phyloP scores from a whole-genome alignment of 2,329 filamentous ascomycete genomes.

The Torrubiella hemipterigena region DNA sequence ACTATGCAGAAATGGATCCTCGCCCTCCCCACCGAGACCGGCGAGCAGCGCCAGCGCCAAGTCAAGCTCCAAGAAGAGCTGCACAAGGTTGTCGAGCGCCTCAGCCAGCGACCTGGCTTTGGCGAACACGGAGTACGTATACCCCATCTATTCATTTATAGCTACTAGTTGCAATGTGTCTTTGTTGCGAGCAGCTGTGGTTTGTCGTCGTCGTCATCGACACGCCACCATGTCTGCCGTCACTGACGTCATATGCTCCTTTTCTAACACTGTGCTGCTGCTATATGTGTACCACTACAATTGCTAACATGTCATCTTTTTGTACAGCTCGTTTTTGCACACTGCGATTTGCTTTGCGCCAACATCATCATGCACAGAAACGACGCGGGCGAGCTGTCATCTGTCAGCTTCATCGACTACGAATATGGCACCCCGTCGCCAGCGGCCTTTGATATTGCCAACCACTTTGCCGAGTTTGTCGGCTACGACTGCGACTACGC shows the following conservation, averaged over 20 bases:
- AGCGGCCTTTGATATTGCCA: constrained; percentile 90
- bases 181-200: too few species aligned
- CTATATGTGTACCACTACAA: background rate
- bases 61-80: constrained; percentile 63
- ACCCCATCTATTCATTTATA: too few species aligned
- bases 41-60: constrained; percentile 56
- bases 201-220: too few species aligned
- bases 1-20: constrained; percentile 94
- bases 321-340: constrained; percentile 70
- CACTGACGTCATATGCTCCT: too few species aligned
- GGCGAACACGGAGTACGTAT: constrained; percentile 60
- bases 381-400: constrained; percentile 22
- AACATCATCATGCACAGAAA: constrained; percentile 74
- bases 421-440: constrained; percentile 94
- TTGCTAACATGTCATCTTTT: constrained; percentile 2
- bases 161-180: too few species aligned
- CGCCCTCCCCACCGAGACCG: constrained; percentile 64
- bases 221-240: too few species aligned
- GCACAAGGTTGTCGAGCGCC: constrained; percentile 51
- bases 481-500: constrained; percentile 91
- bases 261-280: too few species aligned
- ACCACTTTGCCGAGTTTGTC: constrained; percentile 97
- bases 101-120: constrained; percentile 67
- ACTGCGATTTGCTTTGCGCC: constrained; percentile 91
- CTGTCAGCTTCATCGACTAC: constrained; percentile 89